Base-by-base conservation (phyloP, 2,329 filamentous ascomycete species). In the Fusarium verrucosum region DNA sequence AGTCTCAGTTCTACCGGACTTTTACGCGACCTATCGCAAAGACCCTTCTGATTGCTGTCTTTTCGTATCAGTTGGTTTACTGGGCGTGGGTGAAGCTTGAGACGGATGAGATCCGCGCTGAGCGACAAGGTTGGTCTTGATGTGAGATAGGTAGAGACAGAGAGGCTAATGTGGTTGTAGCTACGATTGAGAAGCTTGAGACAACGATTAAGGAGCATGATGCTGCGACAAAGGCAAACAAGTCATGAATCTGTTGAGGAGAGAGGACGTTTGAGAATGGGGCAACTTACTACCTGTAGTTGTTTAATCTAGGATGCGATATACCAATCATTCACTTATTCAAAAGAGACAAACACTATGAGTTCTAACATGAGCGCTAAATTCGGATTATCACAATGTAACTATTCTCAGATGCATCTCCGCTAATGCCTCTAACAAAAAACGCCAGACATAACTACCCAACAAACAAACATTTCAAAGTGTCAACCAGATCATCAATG, bases 21-120 rank as follows among this genome's bases (percentile, higher is more conserved):
- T 93, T 92, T 73, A 87, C 88, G 35, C 83, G 89, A 3, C 91
- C 92, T 4, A 81, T 94, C 41, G 83, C 86, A 50, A 94, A 93
- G 78, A 87, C 88, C 50, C 85, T 92, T 66, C 82, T 94, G 33
- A 83, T 90, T 72, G 90, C 92, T 50, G 84, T 93, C 52, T 88
- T 92, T 72, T 90, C 89, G 3, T 95, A 94, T 75, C 92, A 95
- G 77, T 70, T 91, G n/a, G 77, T 84, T 14, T 94, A 94, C 78
- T 92, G 86, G 80, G 79, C 79, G 14, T 95, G 92, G 92, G 74
- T 86, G 33, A 91, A 89, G 76, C 81, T 94, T 46, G 91, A 94
- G 76, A 84, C 85, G 30, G 83, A 91, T 50, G 92, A 95, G 78
- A 80, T 85, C 54, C 87, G 84, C 72, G 78, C 79, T 19, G 81